Base-by-base conservation (phyloP, 192 early-diverging fungal genomes). In the Rhizoclosmatium sp. region DNA sequence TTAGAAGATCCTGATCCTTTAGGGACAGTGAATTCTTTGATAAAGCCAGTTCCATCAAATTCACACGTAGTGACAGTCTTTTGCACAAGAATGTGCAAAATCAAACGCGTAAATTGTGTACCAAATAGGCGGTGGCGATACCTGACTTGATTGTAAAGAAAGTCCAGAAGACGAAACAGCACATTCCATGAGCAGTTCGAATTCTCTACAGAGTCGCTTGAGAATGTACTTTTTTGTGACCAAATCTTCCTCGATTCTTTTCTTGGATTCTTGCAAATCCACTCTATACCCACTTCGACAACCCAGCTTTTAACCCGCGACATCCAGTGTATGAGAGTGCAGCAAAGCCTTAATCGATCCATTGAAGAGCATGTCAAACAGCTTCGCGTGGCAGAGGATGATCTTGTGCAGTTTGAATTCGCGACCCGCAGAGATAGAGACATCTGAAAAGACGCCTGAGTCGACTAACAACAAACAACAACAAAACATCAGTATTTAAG, bases 91-190 rank as follows among this genome's bases (percentile, higher is more conserved):
- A 4, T 80, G 71, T 10, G 41, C 65, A 0, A 23, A 54, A 44
- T 81, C 66, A 70, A 86, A 82, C 39, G 61, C 59, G 49, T 67
- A 81, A 14, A 86, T 79, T 3, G 47, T 41, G 72, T 82, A 86
- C 14, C 75, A 51, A n/a, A 86, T 81, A 1, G 65, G 42, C 16
- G 72, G 77, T 2, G 65, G 39, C 31, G 60, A 2, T 16, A 47
- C n/a, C 46, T 47, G 62, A 12, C 56, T 2, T 23, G 14, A 16
- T 12, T 76, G 60, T 21, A 44, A 40, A 19, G n/a, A 1, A 7
- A 12, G 31, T 23, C 56, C 42, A 14, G 65, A 21, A 42, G 79
- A 51, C 39, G 75, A 19, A 21, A 65, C 74, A 16, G 42, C 65
- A 67, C 23, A n/a, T 67, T 23, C n/a, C 46, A 49, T 67, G 64